Evolutionary conservation across 176 grass and related monocot genomes (phyloP), one percentile per base, ranked within the genome.

Genomic region (Eleusine indica): DNA sequence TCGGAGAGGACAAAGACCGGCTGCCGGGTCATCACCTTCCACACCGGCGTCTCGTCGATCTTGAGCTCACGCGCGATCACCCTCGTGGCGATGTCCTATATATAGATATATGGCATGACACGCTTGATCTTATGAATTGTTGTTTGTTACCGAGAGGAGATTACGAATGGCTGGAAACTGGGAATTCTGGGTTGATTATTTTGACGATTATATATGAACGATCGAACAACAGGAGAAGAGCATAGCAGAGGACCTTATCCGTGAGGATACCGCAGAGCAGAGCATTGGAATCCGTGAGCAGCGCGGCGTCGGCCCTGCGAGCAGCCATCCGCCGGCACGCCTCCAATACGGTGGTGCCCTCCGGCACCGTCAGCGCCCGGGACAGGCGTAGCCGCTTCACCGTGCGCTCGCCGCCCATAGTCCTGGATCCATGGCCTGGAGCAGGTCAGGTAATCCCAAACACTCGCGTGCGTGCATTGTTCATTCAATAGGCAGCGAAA

Each of bases 201-300:
- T 63, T 0, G 60, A 56, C 21, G 7, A 61, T 61, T 61, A 7
- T 25, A 25, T 25, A 25, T 22, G 57, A 61, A 25, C 2, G 57
- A 61, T 61, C 1, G 18, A 54, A 18, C 53, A 19, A 18, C 3
- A 56, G 9, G 67, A 51, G 3, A 11, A 7, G 8, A 22, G 19
- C 6, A 14, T 3, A 29, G 2, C 10, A 2, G 7, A 7, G 17
- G 4, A 93, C 91, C 94, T 91, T 97, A 76, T 94, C 85, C 22
- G 91, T 97, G 6, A 97, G 82, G 79, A 97, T 97, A 66, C 91
- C 94, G 49, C 91, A 92, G 62, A 97, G 91, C 76, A 97, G 71
- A 3, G 91, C 80, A 58, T 94, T 97, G 21, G 89, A 90, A 80
- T 97, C 89, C 39, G 89, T 97, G 62, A 97, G 89, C 19, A 97